Evolutionary conservation across 2,329 filamentous ascomycete genomes (phyloP).

Genomic region (Periconia digitata): DNA sequence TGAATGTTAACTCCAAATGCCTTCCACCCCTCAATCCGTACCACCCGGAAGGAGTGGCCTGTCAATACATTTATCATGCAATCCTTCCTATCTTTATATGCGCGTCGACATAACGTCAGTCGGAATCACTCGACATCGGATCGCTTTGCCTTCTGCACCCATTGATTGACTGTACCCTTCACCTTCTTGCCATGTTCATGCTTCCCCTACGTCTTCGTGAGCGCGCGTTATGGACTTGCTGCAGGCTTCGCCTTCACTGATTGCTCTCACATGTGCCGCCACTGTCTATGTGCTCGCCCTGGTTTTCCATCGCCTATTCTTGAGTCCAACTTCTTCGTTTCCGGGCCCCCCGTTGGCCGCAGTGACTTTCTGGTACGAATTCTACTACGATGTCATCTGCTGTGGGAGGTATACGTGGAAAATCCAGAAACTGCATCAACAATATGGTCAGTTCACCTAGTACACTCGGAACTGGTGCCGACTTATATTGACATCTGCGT

Average conservation of each 20-base stretch:
- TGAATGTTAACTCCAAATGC: too few relatives aligned
- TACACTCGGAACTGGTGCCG: background rate
- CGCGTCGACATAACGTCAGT: slow-evolving; percentile 3
- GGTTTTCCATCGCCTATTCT: slow-evolving; percentile 21
- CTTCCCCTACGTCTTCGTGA: background rate
- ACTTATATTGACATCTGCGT: background rate
- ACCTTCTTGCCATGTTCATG: background rate
- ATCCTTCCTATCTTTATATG: background rate
- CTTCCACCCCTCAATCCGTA: too few relatives aligned
- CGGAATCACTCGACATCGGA: background rate
- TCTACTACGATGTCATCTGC: slow-evolving; percentile 26
- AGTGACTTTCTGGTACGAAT: slow-evolving; percentile 29
- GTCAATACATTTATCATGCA: too few relatives aligned
- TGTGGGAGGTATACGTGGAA: slow-evolving; percentile 21
- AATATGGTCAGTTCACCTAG: slow-evolving; percentile 16
- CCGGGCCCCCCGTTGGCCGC: slow-evolving; percentile 27
- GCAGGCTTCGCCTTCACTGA: background rate
- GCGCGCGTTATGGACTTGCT: slow-evolving; percentile 4
- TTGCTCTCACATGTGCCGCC: background rate
- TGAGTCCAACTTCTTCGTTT: slow-evolving; percentile 20
- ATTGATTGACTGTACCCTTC: background rate
- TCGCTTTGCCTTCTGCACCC: background rate
- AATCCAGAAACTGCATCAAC: slow-evolving; percentile 19
- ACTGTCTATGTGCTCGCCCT: slow-evolving; percentile 1
- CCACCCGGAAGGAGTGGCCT: too few relatives aligned